phyloP scores from a whole-genome alignment of 2,329 filamentous ascomycete genomes.

The Sarocladium brachiariae region DNA sequence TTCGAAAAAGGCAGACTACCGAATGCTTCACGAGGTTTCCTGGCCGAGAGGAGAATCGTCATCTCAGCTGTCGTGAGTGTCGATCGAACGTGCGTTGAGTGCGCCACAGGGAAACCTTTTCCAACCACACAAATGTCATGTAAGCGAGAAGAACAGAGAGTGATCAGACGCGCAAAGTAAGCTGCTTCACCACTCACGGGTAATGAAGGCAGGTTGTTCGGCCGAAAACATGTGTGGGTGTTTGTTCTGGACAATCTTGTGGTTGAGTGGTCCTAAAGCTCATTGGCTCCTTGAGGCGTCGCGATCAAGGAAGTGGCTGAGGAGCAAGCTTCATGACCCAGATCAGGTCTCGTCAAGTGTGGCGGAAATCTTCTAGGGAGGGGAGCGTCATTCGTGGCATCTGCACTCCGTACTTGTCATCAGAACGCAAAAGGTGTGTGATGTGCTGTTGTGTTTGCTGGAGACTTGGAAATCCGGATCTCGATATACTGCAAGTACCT shows the following conservation, averaged over 20 bases:
- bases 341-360: not conserved
- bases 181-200: no score
- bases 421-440: not conserved
- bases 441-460: not conserved
- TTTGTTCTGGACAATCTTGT: no score
- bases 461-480: constrained; percentile 2
- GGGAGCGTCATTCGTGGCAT: constrained; percentile 5
- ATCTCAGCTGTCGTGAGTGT: not conserved
- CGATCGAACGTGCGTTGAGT: no score
- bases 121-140: no score
- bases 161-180: no score
- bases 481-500: constrained; percentile 3
- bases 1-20: no score
- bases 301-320: constrained; percentile 10
- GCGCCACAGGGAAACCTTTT: no score
- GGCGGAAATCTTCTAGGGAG: not conserved
- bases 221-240: no score
- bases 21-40: no score
- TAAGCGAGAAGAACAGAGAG: no score
- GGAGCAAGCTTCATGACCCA: not conserved
- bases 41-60: not conserved
- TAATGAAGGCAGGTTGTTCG: no score
- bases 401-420: not conserved
- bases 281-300: not conserved
- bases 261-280: constrained; percentile 1